Evolutionary conservation across 495 filamentous ascomycete species (phyloP).

Genomic region (Annulohypoxylon moriforme): DNA sequence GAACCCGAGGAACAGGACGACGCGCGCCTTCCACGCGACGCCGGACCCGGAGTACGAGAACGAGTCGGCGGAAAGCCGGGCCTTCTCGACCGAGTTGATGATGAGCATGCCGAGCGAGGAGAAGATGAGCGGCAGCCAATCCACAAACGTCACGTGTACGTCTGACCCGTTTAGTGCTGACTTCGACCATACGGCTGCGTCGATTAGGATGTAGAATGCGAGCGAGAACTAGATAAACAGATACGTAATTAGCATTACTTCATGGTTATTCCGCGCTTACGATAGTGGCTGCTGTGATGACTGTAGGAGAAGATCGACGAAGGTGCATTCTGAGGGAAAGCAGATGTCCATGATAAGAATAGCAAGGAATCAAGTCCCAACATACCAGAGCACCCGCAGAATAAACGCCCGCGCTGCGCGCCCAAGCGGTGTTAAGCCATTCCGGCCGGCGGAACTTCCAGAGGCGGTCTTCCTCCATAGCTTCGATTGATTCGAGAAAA

Average conservation of each 20-base stretch:
- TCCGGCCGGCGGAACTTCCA: constrained; percentile 83
- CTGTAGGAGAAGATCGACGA: neutral
- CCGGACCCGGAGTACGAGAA: constrained; percentile 87
- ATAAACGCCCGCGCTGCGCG: constrained; percentile 85
- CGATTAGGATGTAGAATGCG: constrained; percentile 96
- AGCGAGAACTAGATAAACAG: constrained; percentile 80
- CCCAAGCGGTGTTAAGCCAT: constrained; percentile 89
- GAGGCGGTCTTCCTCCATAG: constrained; percentile 72
- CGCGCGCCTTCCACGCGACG: constrained; percentile 94
- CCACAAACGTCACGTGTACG: constrained; percentile 93
- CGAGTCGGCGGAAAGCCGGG: constrained; percentile 82
- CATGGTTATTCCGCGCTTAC: neutral
- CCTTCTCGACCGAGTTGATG: constrained; percentile 98
- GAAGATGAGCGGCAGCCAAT: constrained; percentile 99
- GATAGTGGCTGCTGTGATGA: neutral
- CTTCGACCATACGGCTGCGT: constrained; percentile 87
- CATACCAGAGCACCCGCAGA: constrained; percentile 84
- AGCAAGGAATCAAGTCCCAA: constrained; percentile 13
- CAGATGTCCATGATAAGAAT: neutral
- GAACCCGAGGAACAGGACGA: constrained; percentile 96
- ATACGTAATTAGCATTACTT: neutral
- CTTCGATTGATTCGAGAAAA: neutral
- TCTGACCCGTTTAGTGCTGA: constrained; percentile 79
- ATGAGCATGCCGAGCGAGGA: constrained; percentile 94
- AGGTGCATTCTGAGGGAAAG: neutral